phyloP scores from a whole-genome alignment of 2,329 filamentous ascomycete genomes.

The Pseudopyricularia javanii region DNA sequence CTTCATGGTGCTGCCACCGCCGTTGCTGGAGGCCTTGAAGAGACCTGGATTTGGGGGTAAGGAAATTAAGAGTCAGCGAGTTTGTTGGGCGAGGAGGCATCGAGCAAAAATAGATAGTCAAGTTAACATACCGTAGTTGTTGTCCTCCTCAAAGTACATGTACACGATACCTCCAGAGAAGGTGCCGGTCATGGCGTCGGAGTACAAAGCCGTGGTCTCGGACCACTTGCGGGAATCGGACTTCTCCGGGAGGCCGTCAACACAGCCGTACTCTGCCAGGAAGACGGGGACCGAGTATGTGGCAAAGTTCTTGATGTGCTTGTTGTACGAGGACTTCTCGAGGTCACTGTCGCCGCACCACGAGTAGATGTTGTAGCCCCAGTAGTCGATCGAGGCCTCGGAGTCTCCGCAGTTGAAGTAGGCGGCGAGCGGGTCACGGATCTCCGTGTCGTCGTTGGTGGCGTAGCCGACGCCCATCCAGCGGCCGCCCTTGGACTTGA shows the following conservation, averaged over 20 bases:
- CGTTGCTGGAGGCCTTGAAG: constrained; percentile 43
- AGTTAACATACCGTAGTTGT: constrained; percentile 60
- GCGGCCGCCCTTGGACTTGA: constrained; percentile 67
- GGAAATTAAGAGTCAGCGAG: constrained; percentile 8
- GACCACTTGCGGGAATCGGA: constrained; percentile 64
- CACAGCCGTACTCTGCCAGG: constrained; percentile 99
- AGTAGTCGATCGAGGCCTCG: constrained; percentile 73
- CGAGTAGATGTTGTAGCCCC: constrained; percentile 99
- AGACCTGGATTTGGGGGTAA: constrained; percentile 50
- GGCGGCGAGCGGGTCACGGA: constrained; percentile 69
- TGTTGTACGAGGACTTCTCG: constrained; percentile 63
- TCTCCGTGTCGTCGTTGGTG: constrained; percentile 80
- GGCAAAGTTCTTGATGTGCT: constrained; percentile 74
- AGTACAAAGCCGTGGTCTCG: constrained; percentile 75
- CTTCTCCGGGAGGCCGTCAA: constrained; percentile 36
- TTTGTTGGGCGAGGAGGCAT: no score
- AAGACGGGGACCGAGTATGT: constrained; percentile 90
- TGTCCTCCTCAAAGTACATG: constrained; percentile 90
- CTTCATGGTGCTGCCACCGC: constrained; percentile 50
- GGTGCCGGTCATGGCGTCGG: constrained; percentile 66
- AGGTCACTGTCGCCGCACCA: constrained; percentile 88
- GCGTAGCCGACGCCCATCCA: constrained; percentile 86
- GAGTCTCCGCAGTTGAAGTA: constrained; percentile 87
- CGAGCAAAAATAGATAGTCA: no score
- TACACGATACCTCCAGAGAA: constrained; percentile 97